Conservation (phyloP, 371 early-diverging fungal genomes). For the Sporodiniella umbellata region DNA sequence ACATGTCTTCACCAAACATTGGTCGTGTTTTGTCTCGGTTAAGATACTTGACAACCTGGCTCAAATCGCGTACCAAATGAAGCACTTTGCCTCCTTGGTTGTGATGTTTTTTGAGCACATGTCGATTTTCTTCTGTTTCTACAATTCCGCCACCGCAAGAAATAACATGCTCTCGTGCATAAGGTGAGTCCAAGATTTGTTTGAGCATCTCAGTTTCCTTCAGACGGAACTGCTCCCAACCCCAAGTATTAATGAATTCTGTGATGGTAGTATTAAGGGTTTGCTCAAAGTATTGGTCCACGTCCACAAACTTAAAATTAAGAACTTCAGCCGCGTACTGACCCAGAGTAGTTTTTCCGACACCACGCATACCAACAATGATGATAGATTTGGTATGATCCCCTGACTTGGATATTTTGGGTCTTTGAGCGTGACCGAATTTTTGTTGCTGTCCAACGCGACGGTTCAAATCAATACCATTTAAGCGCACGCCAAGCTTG, state of each 20-base stretch:
- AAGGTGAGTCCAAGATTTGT: slow-evolving; percentile 34
- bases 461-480: slow-evolving; percentile 71
- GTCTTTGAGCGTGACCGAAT: slow-evolving; percentile 17
- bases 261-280: slow-evolving; percentile 67
- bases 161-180: slow-evolving; percentile 62
- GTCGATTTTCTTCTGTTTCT: slow-evolving; percentile 76
- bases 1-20: slow-evolving; percentile 79
- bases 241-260: slow-evolving; percentile 72
- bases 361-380: slow-evolving; percentile 96
- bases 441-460: slow-evolving; percentile 34
- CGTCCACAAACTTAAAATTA: slow-evolving; percentile 78
- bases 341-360: slow-evolving; percentile 92
- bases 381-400: slow-evolving; percentile 63
- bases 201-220: slow-evolving; percentile 70
- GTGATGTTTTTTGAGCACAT: slow-evolving; percentile 54
- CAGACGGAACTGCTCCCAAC: slow-evolving; percentile 90
- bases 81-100: slow-evolving; percentile 66
- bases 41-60: slow-evolving; percentile 77
- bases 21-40: slow-evolving; percentile 82
- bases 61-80: slow-evolving; percentile 80
- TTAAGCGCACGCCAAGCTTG: slow-evolving; percentile 67
- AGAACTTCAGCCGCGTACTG: slow-evolving; percentile 66
- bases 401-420: slow-evolving; percentile 1
- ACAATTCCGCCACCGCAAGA: slow-evolving; percentile 97
- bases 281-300: slow-evolving; percentile 82